Base-by-base conservation (phyloP, 495 filamentous ascomycete genomes). In the Penicillium waksmanii region DNA sequence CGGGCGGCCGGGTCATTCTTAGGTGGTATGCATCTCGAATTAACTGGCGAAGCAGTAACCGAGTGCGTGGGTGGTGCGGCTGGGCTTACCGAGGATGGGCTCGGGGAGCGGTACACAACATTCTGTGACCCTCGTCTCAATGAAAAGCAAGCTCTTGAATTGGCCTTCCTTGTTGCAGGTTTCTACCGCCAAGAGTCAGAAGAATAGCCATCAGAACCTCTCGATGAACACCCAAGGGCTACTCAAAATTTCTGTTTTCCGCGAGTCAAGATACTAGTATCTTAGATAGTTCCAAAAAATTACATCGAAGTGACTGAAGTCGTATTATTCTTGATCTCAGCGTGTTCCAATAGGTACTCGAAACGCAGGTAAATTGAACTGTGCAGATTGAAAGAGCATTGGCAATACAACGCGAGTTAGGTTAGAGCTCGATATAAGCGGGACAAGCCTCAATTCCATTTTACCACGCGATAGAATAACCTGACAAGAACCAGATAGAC, bases 111-210 rank as follows among this genome's bases (percentile, higher is more conserved):
- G 54, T 98, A 98, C 71, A 96, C 90, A 3, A 95, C 89, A 27
- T 97, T 93, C 79, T 98, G 95, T 73, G 95, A 98, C 70, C 95
- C 95, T 4, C 76, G 95, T 11, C 77, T 98, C 48, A 98, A 98
- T 69, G 95, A 98, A 82, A 97, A 97, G 73, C 95, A 98, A 78
- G 92, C 95, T 15, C 81, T 98, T 23, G 95, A 98, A 75, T 74
- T 97, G 69, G 92, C 95, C 2, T 98, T 98, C 73, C 73, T 98
- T 68, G 86, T 98, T 55, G 95, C 95, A 2, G 92, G 89, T 8
- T 91, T 91, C 69, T 96, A 88, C 73, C 77, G 89, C 6, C 81
- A 79, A 52, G 73, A 72, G 40, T 61, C 60, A 0, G 57, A 69
- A n/a, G 59, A 60, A 17, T 71, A 42, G 34, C 10, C 46, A 15